A percentile compares a stretch with the other conserved stretches of the same genome.
Evolutionary conservation across 2,329 filamentous ascomycete species (phyloP).

Genomic region (Fusarium avenaceum): DNA sequence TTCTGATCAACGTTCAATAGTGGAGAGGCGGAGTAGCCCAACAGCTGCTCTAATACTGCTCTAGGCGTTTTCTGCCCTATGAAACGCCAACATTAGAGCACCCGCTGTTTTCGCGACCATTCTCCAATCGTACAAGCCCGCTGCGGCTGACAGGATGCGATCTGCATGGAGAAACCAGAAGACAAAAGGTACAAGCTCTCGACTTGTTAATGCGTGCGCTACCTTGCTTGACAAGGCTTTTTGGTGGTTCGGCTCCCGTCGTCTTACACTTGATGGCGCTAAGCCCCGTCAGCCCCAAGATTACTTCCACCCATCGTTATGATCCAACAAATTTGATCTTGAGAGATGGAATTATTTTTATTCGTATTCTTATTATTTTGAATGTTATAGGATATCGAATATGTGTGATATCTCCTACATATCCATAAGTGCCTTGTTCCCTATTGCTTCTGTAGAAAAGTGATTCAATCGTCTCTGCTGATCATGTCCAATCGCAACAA

Average conservation of each 20-base stretch:
- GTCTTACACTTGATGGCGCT: slow-evolving; percentile 34
- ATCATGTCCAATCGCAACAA: slow-evolving; percentile 4
- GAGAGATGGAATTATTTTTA: neutral
- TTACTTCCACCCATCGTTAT: slow-evolving; percentile 1
- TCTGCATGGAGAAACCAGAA: slow-evolving; percentile 11
- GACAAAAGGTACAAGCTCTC: slow-evolving; percentile 18
- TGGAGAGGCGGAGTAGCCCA: slow-evolving; percentile 34
- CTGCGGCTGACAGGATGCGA: slow-evolving; percentile 41
- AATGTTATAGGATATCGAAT: no score
- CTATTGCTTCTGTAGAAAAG: neutral
- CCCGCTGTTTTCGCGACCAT: slow-evolving; percentile 8
- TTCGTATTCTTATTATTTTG: no score
- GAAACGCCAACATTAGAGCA: slow-evolving; percentile 29
- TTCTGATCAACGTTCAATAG: slow-evolving; percentile 13
- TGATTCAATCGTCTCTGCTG: neutral
- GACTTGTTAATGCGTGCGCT: slow-evolving; percentile 16
- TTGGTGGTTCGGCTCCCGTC: slow-evolving; percentile 17
- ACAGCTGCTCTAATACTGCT: neutral
- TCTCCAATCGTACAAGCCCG: slow-evolving; percentile 26
- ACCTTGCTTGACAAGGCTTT: neutral
- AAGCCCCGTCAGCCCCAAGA: slow-evolving; percentile 39
- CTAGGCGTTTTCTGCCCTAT: slow-evolving; percentile 38
- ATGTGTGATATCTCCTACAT: neutral
- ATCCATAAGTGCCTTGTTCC: no score
- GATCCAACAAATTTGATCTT: neutral